Conservation (phyloP, 108 stramenopile species). For the Epithemia pelagica region DNA sequence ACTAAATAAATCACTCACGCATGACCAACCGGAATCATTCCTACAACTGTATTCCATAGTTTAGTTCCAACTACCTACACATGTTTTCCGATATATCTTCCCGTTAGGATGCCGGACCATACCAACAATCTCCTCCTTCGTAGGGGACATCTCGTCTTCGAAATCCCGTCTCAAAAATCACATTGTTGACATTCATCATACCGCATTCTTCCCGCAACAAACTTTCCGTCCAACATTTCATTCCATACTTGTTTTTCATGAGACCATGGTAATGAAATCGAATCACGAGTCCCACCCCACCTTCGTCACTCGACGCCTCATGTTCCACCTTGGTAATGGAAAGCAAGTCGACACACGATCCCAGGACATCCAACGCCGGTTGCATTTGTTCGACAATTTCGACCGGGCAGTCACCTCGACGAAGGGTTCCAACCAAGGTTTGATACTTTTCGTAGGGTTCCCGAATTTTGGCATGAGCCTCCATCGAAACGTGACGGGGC, state of each 20-base stretch:
- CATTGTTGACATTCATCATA: conserved; percentile 63
- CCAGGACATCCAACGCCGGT: conserved; percentile 70
- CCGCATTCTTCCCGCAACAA: conserved; percentile 63
- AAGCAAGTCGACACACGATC: conserved; percentile 57
- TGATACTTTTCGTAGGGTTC: conserved; percentile 52
- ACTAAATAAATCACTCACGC: too few species aligned
- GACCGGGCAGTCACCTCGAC: conserved; percentile 45
- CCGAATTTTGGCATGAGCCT: conserved; percentile 43
- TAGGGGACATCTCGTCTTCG: conserved; percentile 73
- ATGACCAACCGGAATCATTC: too few species aligned
- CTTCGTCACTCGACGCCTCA: neutral
- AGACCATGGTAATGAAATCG: conserved; percentile 83
- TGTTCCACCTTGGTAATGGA: conserved; percentile 40
- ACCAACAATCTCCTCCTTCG: conserved; percentile 66
- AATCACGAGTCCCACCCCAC: conserved; percentile 39
- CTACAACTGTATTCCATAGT: too few species aligned
- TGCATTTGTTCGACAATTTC: conserved; percentile 53
- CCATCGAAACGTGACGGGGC: conserved; percentile 46
- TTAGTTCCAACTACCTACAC: too few species aligned
- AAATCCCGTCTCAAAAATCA: conserved; percentile 81
- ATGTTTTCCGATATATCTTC: too few species aligned
- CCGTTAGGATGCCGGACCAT: conserved; percentile 47
- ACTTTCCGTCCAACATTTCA: conserved; percentile 69
- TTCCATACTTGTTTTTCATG: conserved; percentile 77
- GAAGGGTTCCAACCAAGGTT: conserved; percentile 63